These are phyloP conservation scores for Alternaria conjuncta DNA, from an alignment of 2,329 filamentous ascomycete genomes.

Conservation along the genomic window DNA sequence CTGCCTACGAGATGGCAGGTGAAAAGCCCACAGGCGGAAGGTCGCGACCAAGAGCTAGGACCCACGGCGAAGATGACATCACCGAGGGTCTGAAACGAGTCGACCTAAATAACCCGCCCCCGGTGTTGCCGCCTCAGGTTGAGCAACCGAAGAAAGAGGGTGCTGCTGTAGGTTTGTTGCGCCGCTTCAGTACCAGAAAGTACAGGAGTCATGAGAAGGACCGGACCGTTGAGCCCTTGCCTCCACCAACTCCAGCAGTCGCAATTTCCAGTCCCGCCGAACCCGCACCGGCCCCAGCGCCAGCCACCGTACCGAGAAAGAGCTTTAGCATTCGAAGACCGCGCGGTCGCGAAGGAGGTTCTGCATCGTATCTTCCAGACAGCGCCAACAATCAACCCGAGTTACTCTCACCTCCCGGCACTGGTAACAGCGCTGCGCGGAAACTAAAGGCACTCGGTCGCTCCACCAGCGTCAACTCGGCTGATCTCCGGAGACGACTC, in stretches of 20 bases:
- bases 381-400: conserved; percentile 74
- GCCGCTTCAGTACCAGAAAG: conserved; percentile 88
- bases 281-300: conserved; percentile 60
- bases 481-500: conserved; percentile 74
- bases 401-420: conserved; percentile 75
- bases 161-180: conserved; percentile 79
- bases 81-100: conserved; percentile 74
- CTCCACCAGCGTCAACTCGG: conserved; percentile 91
- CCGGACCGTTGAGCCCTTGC: conserved; percentile 63
- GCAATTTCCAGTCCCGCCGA: conserved; percentile 82
- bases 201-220: conserved; percentile 63
- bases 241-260: conserved; percentile 75
- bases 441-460: conserved; percentile 75
- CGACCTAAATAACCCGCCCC: conserved; percentile 59
- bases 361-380: conserved; percentile 57
- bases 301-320: conserved; percentile 71
- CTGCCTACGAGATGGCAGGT: conserved; percentile 85
- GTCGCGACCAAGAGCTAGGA: conserved; percentile 83
- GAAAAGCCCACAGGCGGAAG: conserved; percentile 86
- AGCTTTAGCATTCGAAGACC: conserved; percentile 83
- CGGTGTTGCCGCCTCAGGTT: conserved; percentile 62
- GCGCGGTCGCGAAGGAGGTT: conserved; percentile 60
- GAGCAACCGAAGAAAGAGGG: conserved; percentile 79
- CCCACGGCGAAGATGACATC: conserved; percentile 92
- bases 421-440: conserved; percentile 61